Conservation (phyloP, 2,329 filamentous ascomycete species). For the Aureobasidium melanogenum region DNA sequence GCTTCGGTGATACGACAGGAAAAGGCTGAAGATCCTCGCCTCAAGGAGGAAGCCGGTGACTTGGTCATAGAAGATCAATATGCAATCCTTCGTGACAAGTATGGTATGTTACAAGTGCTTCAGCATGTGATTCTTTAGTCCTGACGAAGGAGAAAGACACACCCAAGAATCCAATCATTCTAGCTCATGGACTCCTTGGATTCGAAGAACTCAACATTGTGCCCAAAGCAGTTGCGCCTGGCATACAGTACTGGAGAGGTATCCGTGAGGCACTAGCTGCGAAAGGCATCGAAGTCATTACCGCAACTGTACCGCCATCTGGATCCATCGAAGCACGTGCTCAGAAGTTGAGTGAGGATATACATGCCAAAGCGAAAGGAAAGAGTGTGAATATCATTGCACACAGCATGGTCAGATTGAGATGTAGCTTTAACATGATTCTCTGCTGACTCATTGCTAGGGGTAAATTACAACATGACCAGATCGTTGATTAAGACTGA, state of each 20-base stretch:
- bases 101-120: conserved; percentile 33
- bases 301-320: conserved; percentile 49
- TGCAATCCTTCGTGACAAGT: conserved; percentile 48
- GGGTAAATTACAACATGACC: conserved; percentile 22
- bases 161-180: conserved; percentile 50
- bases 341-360: conserved; percentile 43
- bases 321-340: conserved; percentile 52
- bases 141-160: conserved; percentile 20
- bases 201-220: conserved; percentile 51
- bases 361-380: conserved; percentile 44
- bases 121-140: too few relatives aligned
- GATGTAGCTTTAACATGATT: background rate
- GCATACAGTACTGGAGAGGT: conserved; percentile 56
- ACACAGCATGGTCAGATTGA: conserved; percentile 45
- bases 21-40: conserved; percentile 6
- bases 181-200: conserved; percentile 58
- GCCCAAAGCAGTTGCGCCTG: conserved; percentile 34
- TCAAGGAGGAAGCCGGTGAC: background rate
- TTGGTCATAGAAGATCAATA: conserved; percentile 51
- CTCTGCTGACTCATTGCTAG: conserved; percentile 18
- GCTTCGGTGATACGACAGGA: background rate
- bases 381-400: conserved; percentile 57
- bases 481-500: background rate
- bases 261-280: conserved; percentile 49
- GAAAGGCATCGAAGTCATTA: conserved; percentile 53